phyloP scores from a whole-genome alignment of 2,329 filamentous ascomycete species.

The Colletotrichum tanaceti region DNA sequence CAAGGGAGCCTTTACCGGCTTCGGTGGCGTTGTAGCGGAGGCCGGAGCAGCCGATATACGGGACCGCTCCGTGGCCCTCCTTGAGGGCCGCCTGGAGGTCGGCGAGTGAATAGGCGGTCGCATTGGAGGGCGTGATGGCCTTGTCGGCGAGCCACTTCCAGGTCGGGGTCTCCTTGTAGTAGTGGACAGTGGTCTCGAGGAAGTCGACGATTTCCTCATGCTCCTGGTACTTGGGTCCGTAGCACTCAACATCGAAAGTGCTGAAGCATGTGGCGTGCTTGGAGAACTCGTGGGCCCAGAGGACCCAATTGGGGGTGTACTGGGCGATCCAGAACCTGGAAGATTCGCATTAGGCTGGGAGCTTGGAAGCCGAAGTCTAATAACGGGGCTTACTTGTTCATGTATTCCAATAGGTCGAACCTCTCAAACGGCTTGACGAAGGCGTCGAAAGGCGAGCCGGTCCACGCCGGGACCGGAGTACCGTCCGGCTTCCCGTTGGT shows the following conservation, averaged over 20 bases:
- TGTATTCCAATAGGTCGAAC: slow-evolving; percentile 70
- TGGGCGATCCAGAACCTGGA: slow-evolving; percentile 66
- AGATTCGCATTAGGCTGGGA: slow-evolving; percentile 46
- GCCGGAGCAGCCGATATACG: slow-evolving; percentile 72
- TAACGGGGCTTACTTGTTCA: slow-evolving; percentile 62
- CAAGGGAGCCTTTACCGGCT: slow-evolving; percentile 64
- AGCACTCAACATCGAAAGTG: slow-evolving; percentile 74
- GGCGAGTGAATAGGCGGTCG: slow-evolving; percentile 64
- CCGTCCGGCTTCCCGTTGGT: slow-evolving; percentile 67
- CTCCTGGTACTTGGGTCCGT: slow-evolving; percentile 66
- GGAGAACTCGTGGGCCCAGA: slow-evolving; percentile 76
- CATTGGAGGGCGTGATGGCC: slow-evolving; percentile 68
- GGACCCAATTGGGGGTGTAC: slow-evolving; percentile 64
- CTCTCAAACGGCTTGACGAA: slow-evolving; percentile 70
- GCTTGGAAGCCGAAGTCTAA: slow-evolving; percentile 9
- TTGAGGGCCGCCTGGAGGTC: slow-evolving; percentile 64
- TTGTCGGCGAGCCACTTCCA: slow-evolving; percentile 68
- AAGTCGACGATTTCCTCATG: slow-evolving; percentile 72
- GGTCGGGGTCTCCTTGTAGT: slow-evolving; percentile 69
- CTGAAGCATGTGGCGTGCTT: slow-evolving; percentile 77
- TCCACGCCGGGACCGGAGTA: slow-evolving; percentile 67
- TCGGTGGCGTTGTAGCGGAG: slow-evolving; percentile 70
- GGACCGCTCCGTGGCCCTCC: slow-evolving; percentile 62
- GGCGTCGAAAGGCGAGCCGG: slow-evolving; percentile 65
- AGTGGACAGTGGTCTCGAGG: slow-evolving; percentile 69